Evolutionary conservation across 805 yeast species (phyloP).

Genomic region (Barnettozyma salicaria): DNA sequence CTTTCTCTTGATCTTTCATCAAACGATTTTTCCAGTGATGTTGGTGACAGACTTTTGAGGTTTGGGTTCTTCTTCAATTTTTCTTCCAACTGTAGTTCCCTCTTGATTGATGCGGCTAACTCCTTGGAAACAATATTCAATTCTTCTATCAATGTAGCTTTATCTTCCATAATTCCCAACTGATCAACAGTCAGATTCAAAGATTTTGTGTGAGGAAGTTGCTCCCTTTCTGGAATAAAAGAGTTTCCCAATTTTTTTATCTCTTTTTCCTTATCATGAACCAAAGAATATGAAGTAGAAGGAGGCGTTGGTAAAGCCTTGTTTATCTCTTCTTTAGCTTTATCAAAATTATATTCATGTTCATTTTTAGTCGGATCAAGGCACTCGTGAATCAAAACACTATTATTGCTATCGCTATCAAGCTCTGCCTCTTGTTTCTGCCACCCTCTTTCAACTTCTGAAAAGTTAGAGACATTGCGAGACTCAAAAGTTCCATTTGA

Average conservation of each 20-base stretch:
- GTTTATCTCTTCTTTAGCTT: neutral
- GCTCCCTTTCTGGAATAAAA: conserved; percentile 9
- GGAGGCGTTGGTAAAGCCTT: neutral
- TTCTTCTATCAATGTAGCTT: conserved; percentile 53
- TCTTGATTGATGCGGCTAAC: conserved; percentile 61
- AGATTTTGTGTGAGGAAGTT: conserved; percentile 12
- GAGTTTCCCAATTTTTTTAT: conserved; percentile 15
- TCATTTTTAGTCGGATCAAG: conserved; percentile 4
- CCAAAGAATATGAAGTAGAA: neutral
- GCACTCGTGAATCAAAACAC: conserved; percentile 10
- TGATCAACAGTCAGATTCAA: conserved; percentile 51
- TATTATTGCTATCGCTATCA: conserved; percentile 24
- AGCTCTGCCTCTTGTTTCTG: conserved; percentile 10
- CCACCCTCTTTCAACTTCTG: conserved; percentile 1
- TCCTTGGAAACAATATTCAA: conserved; percentile 65
- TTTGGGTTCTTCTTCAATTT: conserved; percentile 23
- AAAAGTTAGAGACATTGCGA: conserved; percentile 6
- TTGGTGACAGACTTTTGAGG: conserved; percentile 3
- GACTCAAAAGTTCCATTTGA: conserved; percentile 10
- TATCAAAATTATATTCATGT: conserved; percentile 2
- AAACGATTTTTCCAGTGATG: neutral
- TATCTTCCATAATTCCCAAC: conserved; percentile 54
- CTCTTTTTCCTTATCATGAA: neutral
- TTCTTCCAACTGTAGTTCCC: conserved; percentile 60
- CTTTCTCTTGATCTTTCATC: conserved; percentile 28